A percentile compares a stretch with the other conserved stretches of the same genome.
phyloP scores from a whole-genome alignment of 2,329 filamentous ascomycete species.

The Alternaria sp. region DNA sequence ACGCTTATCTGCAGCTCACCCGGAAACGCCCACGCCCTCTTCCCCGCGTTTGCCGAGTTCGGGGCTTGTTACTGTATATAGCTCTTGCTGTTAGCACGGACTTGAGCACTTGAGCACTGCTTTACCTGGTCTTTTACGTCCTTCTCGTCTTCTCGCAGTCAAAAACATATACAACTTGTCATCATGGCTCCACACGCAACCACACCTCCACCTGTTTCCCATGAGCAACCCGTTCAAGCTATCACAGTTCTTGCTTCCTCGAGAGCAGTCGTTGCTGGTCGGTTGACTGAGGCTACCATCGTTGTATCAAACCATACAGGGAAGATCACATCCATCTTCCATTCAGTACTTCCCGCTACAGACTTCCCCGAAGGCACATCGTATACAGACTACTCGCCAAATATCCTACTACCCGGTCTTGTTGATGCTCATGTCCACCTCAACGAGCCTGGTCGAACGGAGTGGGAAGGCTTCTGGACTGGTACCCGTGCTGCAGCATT shows the following conservation, averaged over 20 bases:
- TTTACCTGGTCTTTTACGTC: constrained; percentile 12
- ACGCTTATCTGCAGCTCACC: constrained; percentile 44
- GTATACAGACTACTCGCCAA: constrained; percentile 86
- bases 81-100: constrained; percentile 23
- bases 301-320: constrained; percentile 79
- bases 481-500: constrained; percentile 93
- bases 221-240: constrained; percentile 48
- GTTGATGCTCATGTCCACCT: constrained; percentile 98
- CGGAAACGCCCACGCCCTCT: constrained; percentile 24
- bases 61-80: constrained; percentile 30
- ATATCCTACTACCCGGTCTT: constrained; percentile 85
- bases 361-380: constrained; percentile 76
- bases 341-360: constrained; percentile 75
- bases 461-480: constrained; percentile 98
- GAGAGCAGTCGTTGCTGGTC: constrained; percentile 79
- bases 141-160: constrained; percentile 15
- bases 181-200: constrained; percentile 53
- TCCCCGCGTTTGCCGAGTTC: constrained; percentile 37
- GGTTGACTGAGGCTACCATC: constrained; percentile 83
- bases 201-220: constrained; percentile 39
- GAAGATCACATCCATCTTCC: constrained; percentile 81
- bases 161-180: constrained; percentile 5
- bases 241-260: constrained; percentile 85
- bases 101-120: constrained; percentile 9
- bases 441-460: constrained; percentile 94